Evolutionary conservation across 345 rosid species (phyloP).

Genomic region (Camelina hispida): DNA sequence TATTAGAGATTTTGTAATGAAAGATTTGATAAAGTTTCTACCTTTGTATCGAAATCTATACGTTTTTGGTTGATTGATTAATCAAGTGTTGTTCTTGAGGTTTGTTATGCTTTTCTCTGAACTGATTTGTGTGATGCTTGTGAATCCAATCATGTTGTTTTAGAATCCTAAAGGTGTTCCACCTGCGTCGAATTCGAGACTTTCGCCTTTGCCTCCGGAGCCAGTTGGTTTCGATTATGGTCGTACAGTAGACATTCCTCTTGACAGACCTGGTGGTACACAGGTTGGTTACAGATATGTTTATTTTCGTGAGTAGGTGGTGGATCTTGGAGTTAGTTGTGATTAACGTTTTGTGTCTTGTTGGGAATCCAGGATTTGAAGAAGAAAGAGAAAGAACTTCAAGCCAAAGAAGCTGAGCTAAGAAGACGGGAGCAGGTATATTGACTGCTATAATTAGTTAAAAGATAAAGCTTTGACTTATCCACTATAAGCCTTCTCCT

Average conservation of each 20-base stretch:
- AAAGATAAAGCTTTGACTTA: background rate
- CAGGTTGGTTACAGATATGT: slow-evolving; percentile 52
- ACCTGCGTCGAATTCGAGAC: slow-evolving; percentile 79
- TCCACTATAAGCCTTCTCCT: slow-evolving; percentile 9
- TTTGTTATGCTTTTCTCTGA: background rate
- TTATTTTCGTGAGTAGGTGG: slow-evolving; percentile 28
- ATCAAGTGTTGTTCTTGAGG: slow-evolving; percentile 10
- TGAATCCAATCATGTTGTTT: slow-evolving; percentile 27
- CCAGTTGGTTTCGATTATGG: slow-evolving; percentile 76
- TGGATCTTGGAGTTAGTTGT: slow-evolving; percentile 7
- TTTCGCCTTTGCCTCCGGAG: slow-evolving; percentile 97
- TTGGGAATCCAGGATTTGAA: slow-evolving; percentile 69
- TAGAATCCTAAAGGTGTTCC: slow-evolving; percentile 67
- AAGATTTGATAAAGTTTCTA: slow-evolving; percentile 19
- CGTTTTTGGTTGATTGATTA: background rate
- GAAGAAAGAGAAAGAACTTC: slow-evolving; percentile 92
- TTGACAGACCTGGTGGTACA: slow-evolving; percentile 53
- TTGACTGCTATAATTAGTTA: slow-evolving; percentile 23
- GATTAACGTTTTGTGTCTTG: slow-evolving; percentile 14
- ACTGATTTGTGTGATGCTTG: slow-evolving; percentile 8
- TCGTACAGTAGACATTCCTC: slow-evolving; percentile 91
- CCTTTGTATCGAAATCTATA: background rate
- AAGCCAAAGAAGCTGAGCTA: slow-evolving; percentile 94
- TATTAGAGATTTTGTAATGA: background rate
- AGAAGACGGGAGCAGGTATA: slow-evolving; percentile 88